Conservation (phyloP, 768 basidiomycete genomes). For the Brasilioporus rufonigricans region DNA sequence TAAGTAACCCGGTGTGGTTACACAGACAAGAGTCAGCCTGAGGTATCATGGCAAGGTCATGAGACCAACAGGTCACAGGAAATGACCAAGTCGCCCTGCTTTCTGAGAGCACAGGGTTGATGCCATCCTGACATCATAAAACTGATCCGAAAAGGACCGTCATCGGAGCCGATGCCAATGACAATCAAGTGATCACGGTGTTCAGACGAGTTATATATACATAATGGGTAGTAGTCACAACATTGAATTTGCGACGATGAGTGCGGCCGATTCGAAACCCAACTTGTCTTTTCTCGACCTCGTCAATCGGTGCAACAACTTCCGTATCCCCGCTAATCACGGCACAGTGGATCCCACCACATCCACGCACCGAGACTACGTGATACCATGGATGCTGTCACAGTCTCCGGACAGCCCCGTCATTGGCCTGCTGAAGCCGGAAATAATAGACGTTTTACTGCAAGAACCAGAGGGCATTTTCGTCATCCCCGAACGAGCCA, state of each 20-base stretch:
- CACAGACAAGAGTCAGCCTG: no score
- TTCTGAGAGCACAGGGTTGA: no score
- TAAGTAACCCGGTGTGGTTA: no score
- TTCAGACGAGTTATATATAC: no score
- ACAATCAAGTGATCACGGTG: no score
- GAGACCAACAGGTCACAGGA: no score
- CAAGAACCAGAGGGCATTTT: constrained; percentile 46
- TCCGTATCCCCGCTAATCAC: constrained; percentile 37
- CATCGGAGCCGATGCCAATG: no score
- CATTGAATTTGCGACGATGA: neutral
- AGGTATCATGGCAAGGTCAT: no score
- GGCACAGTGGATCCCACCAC: constrained; percentile 21
- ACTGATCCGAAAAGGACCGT: no score
- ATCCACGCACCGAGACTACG: constrained; percentile 37
- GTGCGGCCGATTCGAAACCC: neutral
- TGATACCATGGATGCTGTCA: constrained; percentile 58
- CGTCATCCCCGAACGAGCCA: constrained; percentile 36
- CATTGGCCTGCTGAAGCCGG: constrained; percentile 59
- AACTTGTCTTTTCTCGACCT: constrained; percentile 55
- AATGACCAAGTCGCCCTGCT: no score
- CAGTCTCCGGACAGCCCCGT: constrained; percentile 50
- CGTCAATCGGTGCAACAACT: constrained; percentile 72
- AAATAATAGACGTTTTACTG: constrained; percentile 52
- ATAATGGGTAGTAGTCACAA: neutral
- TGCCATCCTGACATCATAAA: no score